A percentile compares a stretch with the other conserved stretches of the same genome.
These are phyloP conservation scores for Dothideomycetidae sp. DNA, from an alignment of 2,329 filamentous ascomycete species.

Conservation along the genomic window DNA sequence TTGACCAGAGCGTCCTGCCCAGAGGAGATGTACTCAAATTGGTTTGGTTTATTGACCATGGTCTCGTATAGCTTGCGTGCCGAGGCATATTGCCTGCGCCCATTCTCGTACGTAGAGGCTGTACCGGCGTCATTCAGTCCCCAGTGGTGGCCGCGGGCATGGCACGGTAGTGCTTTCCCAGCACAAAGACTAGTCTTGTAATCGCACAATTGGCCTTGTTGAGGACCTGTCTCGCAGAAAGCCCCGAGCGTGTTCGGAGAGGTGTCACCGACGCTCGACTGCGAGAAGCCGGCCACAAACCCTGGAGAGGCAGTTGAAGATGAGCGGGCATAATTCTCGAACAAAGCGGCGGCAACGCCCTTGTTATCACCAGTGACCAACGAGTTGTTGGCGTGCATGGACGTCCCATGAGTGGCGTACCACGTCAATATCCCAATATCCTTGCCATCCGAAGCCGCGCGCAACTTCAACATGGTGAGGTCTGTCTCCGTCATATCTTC, in stretches of 20 bases:
- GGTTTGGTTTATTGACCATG: constrained; percentile 22
- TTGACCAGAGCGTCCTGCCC: constrained; percentile 54
- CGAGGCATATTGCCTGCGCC: constrained; percentile 52
- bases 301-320: constrained; percentile 20
- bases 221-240: constrained; percentile 72
- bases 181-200: constrained; percentile 77
- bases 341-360: constrained; percentile 72
- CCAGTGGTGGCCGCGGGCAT: constrained; percentile 59
- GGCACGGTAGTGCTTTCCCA: constrained; percentile 55
- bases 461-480: constrained; percentile 65
- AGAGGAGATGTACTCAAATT: constrained; percentile 17
- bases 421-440: constrained; percentile 73
- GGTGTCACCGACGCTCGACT: constrained; percentile 82
- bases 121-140: constrained; percentile 48
- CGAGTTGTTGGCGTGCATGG: constrained; percentile 81
- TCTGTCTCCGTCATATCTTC: constrained; percentile 55
- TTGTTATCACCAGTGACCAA: constrained; percentile 92
- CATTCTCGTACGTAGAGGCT: constrained; percentile 63
- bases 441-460: constrained; percentile 54
- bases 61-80: constrained; percentile 46
- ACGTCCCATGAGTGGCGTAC: constrained; percentile 88
- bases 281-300: constrained; percentile 85
- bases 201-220: constrained; percentile 47
- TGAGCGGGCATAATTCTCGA: constrained; percentile 49
- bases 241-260: constrained; percentile 78